These are phyloP conservation scores for Phoenix roebelenii DNA, from an alignment of 176 grass and related monocot genomes.

Conservation along the genomic window DNA sequence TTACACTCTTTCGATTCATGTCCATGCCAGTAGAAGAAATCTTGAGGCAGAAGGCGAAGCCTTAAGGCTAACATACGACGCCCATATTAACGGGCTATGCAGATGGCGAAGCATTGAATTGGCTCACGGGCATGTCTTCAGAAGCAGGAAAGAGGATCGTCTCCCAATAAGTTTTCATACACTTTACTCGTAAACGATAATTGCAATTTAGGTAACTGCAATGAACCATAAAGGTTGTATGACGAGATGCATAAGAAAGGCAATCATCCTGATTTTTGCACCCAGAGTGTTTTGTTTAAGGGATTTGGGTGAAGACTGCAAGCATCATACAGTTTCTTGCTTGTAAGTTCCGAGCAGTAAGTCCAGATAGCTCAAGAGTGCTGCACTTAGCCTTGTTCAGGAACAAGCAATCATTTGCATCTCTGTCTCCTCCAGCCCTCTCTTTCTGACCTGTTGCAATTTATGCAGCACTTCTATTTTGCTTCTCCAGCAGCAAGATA, in stretches of 20 bases:
- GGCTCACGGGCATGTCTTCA: conserved; percentile 44
- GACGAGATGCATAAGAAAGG: conserved; percentile 53
- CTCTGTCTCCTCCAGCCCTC: too few species aligned
- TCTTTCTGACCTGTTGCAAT: too few species aligned
- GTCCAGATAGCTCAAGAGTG: conserved; percentile 3
- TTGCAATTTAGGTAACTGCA: conserved; percentile 45
- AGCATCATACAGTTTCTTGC: conserved; percentile 35
- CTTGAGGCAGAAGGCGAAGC: too few species aligned
- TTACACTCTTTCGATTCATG: conserved; percentile 58
- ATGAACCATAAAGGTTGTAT: conserved; percentile 47
- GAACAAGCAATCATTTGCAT: too few species aligned
- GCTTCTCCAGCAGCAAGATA: too few species aligned
- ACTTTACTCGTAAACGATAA: conserved; percentile 53
- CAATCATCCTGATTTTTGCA: conserved; percentile 44
- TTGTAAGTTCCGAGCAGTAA: conserved; percentile 54
- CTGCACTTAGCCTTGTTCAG: too few species aligned
- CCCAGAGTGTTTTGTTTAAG: conserved; percentile 46
- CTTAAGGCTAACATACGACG: too few species aligned
- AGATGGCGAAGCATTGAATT: conserved; percentile 36
- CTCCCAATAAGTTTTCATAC: conserved; percentile 60
- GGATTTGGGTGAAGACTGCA: conserved; percentile 46
- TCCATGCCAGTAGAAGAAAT: conserved; percentile 40
- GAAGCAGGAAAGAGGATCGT: conserved; percentile 42
- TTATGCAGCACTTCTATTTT: too few species aligned
- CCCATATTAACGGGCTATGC: conserved; percentile 53